These are phyloP conservation scores for Begonia masoniana DNA, from an alignment of 306 rosid species.

Conservation along the genomic window DNA sequence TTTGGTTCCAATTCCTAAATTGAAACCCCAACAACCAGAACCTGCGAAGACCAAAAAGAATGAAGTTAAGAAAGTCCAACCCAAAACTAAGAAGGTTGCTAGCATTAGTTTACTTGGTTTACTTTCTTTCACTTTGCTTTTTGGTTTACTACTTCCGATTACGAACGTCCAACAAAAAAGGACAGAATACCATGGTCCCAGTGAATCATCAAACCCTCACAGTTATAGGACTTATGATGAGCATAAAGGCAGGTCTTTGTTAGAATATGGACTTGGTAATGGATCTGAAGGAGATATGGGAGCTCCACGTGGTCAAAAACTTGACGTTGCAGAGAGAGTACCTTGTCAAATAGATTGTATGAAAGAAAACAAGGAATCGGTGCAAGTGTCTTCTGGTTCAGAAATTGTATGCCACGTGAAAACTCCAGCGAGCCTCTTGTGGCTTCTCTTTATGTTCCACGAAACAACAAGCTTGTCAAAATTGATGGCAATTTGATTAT, in stretches of 20 bases:
- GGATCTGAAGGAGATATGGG: constrained; percentile 36
- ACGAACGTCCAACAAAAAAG: constrained; percentile 51
- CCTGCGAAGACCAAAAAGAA: constrained; percentile 37
- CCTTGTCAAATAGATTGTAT: constrained; percentile 10
- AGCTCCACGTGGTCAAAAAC: constrained; percentile 25
- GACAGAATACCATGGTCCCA: constrained; percentile 2
- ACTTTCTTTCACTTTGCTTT: constrained; percentile 57
- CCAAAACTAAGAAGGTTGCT: constrained; percentile 85
- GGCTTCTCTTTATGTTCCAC: constrained; percentile 92
- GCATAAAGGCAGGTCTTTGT: constrained; percentile 45
- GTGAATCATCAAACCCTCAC: constrained; percentile 6
- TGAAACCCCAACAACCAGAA: constrained; percentile 54
- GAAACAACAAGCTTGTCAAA: constrained; percentile 87
- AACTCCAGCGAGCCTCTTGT: constrained; percentile 75
- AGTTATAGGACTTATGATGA: constrained; percentile 32
- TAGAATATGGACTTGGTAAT: constrained; percentile 26
- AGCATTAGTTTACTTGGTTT: constrained; percentile 88
- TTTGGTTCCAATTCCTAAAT: constrained; percentile 81
- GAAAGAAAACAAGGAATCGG: constrained; percentile 6
- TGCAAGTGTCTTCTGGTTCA: constrained; percentile 8
- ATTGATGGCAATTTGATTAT: constrained; percentile 93
- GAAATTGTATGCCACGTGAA: constrained; percentile 20
- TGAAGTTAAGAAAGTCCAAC: constrained; percentile 49
- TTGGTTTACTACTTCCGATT: constrained; percentile 70
- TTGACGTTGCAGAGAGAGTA: constrained; percentile 17